A percentile compares a stretch with the other conserved stretches of the same genome.
Evolutionary conservation across 129 eudicot species (phyloP).

Genomic region (Flaveria trinervia): DNA sequence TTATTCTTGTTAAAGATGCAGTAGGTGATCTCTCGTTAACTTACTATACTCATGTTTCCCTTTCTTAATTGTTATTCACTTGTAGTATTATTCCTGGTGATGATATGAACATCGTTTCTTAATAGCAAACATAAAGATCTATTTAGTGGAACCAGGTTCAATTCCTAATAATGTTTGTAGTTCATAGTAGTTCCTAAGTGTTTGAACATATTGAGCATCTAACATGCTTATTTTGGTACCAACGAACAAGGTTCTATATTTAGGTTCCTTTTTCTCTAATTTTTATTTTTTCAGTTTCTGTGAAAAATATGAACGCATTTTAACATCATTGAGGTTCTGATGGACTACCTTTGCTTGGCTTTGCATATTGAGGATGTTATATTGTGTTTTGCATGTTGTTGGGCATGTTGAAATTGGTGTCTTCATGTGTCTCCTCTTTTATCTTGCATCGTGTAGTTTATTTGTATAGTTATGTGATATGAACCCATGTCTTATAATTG

Average conservation of each 20-base stretch:
- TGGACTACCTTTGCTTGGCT: neutral
- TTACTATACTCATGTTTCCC: neutral
- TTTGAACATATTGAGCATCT: neutral
- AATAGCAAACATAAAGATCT: neutral
- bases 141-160: neutral
- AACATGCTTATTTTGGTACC: neutral
- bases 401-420: slow-evolving; percentile 8
- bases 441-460: neutral
- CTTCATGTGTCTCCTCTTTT: neutral
- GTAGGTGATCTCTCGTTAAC: neutral
- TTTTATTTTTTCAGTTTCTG: neutral
- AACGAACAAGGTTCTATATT: neutral
- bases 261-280: neutral
- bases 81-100: neutral
- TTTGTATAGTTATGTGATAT: neutral
- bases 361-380: slow-evolving; percentile 6
- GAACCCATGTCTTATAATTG: neutral
- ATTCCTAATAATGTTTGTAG: neutral
- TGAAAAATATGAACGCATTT: neutral
- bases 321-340: neutral
- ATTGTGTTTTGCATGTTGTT: slow-evolving; percentile 1
- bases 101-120: neutral
- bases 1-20: neutral
- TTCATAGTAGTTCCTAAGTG: slow-evolving; percentile 4
- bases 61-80: neutral